Evolutionary conservation across 108 stramenopile genomes (phyloP), one percentile per base, ranked within the genome.

Genomic region (Nannochloropsis oceanica): DNA sequence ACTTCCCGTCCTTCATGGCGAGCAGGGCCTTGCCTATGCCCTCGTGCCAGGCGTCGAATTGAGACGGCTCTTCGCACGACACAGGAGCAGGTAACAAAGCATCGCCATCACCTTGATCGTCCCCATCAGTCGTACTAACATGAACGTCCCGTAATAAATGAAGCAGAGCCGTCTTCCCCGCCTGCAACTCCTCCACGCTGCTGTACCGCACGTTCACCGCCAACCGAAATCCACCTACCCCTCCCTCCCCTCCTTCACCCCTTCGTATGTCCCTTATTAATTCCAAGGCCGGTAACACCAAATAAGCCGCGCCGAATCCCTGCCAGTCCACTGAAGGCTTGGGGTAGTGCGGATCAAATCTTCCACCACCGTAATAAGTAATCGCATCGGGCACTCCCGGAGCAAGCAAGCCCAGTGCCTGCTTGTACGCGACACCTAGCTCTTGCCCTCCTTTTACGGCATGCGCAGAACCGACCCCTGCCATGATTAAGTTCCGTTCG

Each of bases 231-330:
- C 20, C 25, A 43, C 11, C 43, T 20, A 26, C 5, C 44, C 26
- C 44, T 14, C 25, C 81, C 27, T 25, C 2, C 25, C 18, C 18
- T 18, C 27, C 81, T 20, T 27, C 81, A 14, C 26, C 26, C 14
- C 25, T 22, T 18, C 81, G 26, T 2, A 25, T 82, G 26, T n/a
- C 44, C 22, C 46, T 79, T 3, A 73, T 84, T 26, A 87, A 79
- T 44, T 87, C 86, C 11, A 87, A 73, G 27, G 43, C 79, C 26
- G 86, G 86, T 18, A 87, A 82, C 43, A 87, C 86, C 14, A 87
- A 79, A 43, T 46, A 87, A 26, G 44, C 42, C n/a, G 73, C 34
- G 43, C 86, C 86, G 26, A 84, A 87, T 12, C 73, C 86, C 20
- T 82, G 83, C 86, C 86, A 87, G 12, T 79, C 42, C 18, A 44